Conservation (phyloP, 345 rosid genomes). For the Aethionema arabicum region DNA sequence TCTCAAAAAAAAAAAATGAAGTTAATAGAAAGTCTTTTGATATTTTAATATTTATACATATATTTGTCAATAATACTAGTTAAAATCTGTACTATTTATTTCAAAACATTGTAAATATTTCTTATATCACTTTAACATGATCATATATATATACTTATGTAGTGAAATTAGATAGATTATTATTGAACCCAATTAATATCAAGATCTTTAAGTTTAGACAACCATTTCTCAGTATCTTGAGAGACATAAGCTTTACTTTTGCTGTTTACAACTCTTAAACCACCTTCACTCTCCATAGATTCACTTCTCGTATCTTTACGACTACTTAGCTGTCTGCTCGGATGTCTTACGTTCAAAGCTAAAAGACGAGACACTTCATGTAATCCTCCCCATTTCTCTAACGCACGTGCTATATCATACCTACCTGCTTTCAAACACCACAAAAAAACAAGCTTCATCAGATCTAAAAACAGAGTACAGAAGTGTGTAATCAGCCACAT, state of each 20-base stretch:
- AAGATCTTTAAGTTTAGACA: conserved; percentile 55
- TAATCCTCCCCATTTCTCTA: conserved; percentile 97
- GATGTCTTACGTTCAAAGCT: conserved; percentile 75
- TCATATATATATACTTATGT: too few relatives aligned
- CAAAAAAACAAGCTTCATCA: too few relatives aligned
- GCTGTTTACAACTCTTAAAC: conserved; percentile 21
- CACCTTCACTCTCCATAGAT: conserved; percentile 26
- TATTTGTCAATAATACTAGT: too few relatives aligned
- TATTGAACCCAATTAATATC: conserved; percentile 81
- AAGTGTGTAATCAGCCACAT: too few relatives aligned
- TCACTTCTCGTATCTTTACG: conserved; percentile 49
- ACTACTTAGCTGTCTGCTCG: conserved; percentile 48
- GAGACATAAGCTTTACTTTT: conserved; percentile 51
- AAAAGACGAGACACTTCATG: conserved; percentile 81
- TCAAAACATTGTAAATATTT: too few relatives aligned
- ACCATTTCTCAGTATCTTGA: conserved; percentile 82
- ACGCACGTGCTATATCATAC: conserved; percentile 89
- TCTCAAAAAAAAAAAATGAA: too few relatives aligned
- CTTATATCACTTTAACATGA: too few relatives aligned
- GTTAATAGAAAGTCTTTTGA: too few relatives aligned
- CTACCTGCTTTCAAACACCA: conserved; percentile 50
- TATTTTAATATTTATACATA: too few relatives aligned
- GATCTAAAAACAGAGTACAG: too few relatives aligned
- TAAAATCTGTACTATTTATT: too few relatives aligned
- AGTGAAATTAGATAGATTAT: conserved; percentile 6